Evolutionary conservation across 495 filamentous ascomycete species (phyloP).

Genomic region (Penicillium canescens): DNA sequence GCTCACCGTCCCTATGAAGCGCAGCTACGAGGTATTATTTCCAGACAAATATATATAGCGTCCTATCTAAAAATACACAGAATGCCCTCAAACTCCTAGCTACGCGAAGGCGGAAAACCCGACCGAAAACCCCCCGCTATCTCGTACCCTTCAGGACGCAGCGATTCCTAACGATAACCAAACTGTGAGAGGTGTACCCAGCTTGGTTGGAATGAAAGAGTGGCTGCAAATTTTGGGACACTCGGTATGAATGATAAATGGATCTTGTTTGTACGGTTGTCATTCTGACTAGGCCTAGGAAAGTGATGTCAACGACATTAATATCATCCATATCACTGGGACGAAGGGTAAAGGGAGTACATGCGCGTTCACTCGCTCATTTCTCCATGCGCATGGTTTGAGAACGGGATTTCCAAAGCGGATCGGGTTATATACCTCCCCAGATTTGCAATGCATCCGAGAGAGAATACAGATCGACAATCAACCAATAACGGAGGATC

Average conservation of each 20-base stretch:
- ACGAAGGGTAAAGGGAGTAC: conserved; percentile 57
- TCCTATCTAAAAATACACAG: neutral
- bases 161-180: neutral
- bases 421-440: conserved; percentile 67
- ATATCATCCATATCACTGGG: conserved; percentile 49
- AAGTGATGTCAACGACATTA: conserved; percentile 28
- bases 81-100: conserved; percentile 8
- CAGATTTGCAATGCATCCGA: conserved; percentile 59
- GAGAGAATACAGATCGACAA: conserved; percentile 67
- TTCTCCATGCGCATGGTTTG: conserved; percentile 33
- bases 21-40: conserved; percentile 3
- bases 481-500: conserved; percentile 42
- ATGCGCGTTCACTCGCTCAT: conserved; percentile 44
- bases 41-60: neutral
- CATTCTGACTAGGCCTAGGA: conserved; percentile 13
- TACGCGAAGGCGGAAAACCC: conserved; percentile 6
- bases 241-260: conserved; percentile 15
- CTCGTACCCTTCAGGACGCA: neutral
- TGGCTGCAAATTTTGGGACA: conserved; percentile 32
- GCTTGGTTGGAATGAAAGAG: conserved; percentile 26
- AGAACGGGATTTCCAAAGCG: conserved; percentile 36
- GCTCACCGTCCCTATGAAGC: neutral
- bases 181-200: conserved; percentile 17
- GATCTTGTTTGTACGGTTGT: neutral
- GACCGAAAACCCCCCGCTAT: neutral